Base-by-base conservation (phyloP, 257 asterid species). In the Solanum appendiculatum region DNA sequence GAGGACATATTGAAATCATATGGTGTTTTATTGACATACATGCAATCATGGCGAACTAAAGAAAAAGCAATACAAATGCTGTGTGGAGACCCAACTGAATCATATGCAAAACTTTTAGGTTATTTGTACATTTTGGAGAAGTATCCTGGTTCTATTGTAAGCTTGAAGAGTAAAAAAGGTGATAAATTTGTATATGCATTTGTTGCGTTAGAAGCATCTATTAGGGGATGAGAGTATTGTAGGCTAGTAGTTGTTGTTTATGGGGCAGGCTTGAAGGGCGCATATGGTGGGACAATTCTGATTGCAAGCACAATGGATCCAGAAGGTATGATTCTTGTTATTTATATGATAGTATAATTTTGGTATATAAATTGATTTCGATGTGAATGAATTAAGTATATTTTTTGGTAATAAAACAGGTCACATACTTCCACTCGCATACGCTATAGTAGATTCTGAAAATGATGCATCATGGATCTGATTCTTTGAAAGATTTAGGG, bases 211-310 rank as follows among this genome's bases (percentile, higher is more conserved):
- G 64, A 56, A 20, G 64, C 25, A 20, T 20, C 7, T 23, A 60
- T 60, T 60, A 5, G 31, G 15, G 69, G 15, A 11, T 60, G 31
- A 6, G 69, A 23, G 31, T 60, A 60, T 9, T n/a, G 69, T 5
- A 60, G 69, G 25, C 7, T 5, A 23, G 8, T 23, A 23, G 31
- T 60, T 4, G 31, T 60, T 9, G 69, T n/a, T 9, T 15, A 60
- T 15, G 31, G 25, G 1, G 3, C 3, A 60, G 15, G 2, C 6
- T 10, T 60, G 15, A n/a, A 60, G n/a, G n/a, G 0, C 1, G 0
- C 31, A 9, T 7, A 60, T 23, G 15, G 9, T 10, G 31, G 16
- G 31, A 60, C 69, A 9, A 60, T 60, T 20, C 31, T 60, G 69
- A 60, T 60, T 23, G 1, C 69, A 23, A 60, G 12, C 15, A 60